Evolutionary conservation across 2,329 filamentous ascomycete species (phyloP).

Genomic region (Beauveria brongniartii): DNA sequence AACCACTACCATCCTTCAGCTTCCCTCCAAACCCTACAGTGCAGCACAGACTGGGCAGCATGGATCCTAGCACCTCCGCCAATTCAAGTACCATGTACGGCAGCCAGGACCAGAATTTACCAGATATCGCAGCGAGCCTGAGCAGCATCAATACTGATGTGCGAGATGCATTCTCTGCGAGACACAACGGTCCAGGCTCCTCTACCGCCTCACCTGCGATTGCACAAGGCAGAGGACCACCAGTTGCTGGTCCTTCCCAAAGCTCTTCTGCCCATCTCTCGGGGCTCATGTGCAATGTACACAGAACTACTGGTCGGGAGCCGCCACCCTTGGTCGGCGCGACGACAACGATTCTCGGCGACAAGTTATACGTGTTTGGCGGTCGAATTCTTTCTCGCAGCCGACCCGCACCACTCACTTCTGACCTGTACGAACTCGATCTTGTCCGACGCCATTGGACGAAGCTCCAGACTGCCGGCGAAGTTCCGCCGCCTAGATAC

Average conservation of each 20-base stretch:
- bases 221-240: conserved; percentile 24
- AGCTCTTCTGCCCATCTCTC: conserved; percentile 51
- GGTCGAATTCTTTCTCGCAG: conserved; percentile 80
- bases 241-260: conserved; percentile 36
- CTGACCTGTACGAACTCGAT: conserved; percentile 89
- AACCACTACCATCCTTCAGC: conserved; percentile 13
- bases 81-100: conserved; percentile 4
- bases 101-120: conserved; percentile 2
- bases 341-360: conserved; percentile 88
- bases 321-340: conserved; percentile 88
- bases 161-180: conserved; percentile 4
- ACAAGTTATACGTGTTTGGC: conserved; percentile 95
- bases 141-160: neutral
- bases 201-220: conserved; percentile 49
- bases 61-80: conserved; percentile 1
- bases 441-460: conserved; percentile 88
- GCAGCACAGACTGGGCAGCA: neutral
- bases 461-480: conserved; percentile 74
- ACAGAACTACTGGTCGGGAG: conserved; percentile 81
- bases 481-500: conserved; percentile 84
- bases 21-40: neutral
- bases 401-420: conserved; percentile 70
- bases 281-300: conserved; percentile 63
- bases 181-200: conserved; percentile 41
- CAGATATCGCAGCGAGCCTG: neutral